Percentiles rank a stretch among this genome's conserved stretches.
Conservation (phyloP, 73 alveolate species). For the Paramecium octaurelia region DNA sequence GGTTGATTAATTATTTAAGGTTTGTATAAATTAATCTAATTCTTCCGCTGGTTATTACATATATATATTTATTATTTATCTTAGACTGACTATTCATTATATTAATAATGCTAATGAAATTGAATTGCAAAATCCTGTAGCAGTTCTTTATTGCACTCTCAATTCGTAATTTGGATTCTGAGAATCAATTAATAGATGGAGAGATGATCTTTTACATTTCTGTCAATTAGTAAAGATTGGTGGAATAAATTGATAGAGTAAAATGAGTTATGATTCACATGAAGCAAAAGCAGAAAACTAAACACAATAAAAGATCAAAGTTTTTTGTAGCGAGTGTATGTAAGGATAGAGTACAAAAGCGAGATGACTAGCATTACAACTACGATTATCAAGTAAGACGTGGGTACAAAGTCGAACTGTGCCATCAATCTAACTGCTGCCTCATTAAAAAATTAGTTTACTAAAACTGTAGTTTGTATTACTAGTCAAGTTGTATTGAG, state of each 20-base stretch:
- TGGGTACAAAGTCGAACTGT: neutral
- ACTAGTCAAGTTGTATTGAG: neutral
- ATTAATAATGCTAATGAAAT: neutral
- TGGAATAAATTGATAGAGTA: neutral
- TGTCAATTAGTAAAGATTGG: neutral
- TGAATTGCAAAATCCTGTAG: neutral
- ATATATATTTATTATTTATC: neutral
- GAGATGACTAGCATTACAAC: neutral
- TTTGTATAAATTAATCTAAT: neutral
- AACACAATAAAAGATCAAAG: neutral
- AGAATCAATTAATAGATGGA: neutral
- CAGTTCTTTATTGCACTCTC: neutral
- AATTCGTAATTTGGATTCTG: neutral
- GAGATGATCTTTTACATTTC: neutral
- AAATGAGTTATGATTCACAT: neutral
- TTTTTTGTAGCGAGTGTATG: neutral
- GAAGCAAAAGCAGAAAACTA: neutral
- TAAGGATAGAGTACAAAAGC: neutral
- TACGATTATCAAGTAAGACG: neutral
- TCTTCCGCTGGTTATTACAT: neutral
- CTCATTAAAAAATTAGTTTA: neutral
- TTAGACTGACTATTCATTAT: neutral
- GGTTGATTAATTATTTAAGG: neutral
- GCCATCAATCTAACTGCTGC: constrained; percentile 29
- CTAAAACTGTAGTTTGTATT: neutral